Conservation (phyloP, 2,329 filamentous ascomycete species). For the Botrytis cinerea region DNA sequence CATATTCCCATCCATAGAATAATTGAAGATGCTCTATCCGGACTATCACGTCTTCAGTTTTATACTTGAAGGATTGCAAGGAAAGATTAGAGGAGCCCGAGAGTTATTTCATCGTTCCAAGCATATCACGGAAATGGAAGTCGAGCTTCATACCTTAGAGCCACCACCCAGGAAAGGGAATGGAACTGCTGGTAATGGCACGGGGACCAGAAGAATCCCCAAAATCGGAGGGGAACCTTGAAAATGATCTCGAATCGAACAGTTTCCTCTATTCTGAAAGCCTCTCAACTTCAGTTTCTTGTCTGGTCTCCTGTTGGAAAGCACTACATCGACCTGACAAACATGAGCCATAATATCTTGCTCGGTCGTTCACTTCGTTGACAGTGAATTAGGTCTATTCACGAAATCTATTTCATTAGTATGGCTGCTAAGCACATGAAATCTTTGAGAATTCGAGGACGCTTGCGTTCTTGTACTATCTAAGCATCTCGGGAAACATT, state of each 20-base stretch:
- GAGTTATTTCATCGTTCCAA: not conserved
- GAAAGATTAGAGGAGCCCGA: not conserved
- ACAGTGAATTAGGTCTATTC: not conserved
- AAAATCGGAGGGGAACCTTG: not conserved
- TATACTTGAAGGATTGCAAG: not conserved
- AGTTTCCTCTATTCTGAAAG: no score
- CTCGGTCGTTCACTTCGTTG: not conserved
- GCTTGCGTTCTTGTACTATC: not conserved
- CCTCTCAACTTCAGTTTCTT: not conserved
- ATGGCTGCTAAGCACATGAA: not conserved
- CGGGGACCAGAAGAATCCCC: not conserved
- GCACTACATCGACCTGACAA: not conserved
- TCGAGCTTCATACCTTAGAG: constrained; percentile 1
- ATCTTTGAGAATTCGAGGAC: not conserved
- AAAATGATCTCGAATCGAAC: not conserved
- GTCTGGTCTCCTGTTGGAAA: not conserved
- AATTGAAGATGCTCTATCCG: not conserved
- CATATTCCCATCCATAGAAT: not conserved
- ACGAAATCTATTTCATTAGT: not conserved
- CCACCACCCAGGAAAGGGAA: not conserved
- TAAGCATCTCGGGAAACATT: not conserved
- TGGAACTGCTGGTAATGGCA: not conserved
- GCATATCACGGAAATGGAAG: not conserved
- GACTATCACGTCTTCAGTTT: not conserved
- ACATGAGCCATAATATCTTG: not conserved